A percentile compares a stretch with the other conserved stretches of the same genome.
Conservation (phyloP, 2,329 filamentous ascomycete genomes). For the Didymella lethalis region DNA sequence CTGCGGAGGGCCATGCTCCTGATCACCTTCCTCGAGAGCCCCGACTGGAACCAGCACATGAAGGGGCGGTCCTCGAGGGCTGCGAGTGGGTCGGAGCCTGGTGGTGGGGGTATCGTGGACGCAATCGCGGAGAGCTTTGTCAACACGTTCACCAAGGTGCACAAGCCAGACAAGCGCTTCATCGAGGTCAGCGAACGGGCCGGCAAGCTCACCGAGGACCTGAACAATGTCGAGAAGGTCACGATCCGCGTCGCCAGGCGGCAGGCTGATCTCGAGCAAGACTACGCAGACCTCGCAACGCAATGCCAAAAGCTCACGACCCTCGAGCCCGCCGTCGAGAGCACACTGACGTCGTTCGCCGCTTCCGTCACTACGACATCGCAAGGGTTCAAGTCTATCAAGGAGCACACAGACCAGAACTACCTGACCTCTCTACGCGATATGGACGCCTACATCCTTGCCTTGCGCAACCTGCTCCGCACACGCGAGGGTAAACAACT, state of each 20-base stretch:
- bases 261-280: slow-evolving; percentile 84
- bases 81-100: slow-evolving; percentile 53
- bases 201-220: slow-evolving; percentile 89
- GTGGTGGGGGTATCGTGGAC: slow-evolving; percentile 81
- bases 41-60: slow-evolving; percentile 98
- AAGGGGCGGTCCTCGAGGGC: slow-evolving; percentile 74
- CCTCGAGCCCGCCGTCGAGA: slow-evolving; percentile 86
- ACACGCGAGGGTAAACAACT: slow-evolving; percentile 97
- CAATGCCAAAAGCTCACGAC: slow-evolving; percentile 94
- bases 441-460: slow-evolving; percentile 93
- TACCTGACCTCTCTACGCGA: slow-evolving; percentile 92
- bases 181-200: slow-evolving; percentile 91
- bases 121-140: slow-evolving; percentile 95
- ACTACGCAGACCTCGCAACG: slow-evolving; percentile 87
- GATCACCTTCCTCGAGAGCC: slow-evolving; percentile 88
- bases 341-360: slow-evolving; percentile 83
- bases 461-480: slow-evolving; percentile 86
- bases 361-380: slow-evolving; percentile 85
- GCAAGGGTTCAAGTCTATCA: slow-evolving; percentile 77
- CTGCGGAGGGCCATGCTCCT: slow-evolving; percentile 83
- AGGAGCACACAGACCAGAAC: slow-evolving; percentile 92
- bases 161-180: slow-evolving; percentile 94
- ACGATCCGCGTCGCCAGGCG: slow-evolving; percentile 87
- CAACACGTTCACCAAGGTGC: slow-evolving; percentile 95
- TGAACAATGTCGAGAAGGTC: slow-evolving; percentile 94